Evolutionary conservation across 306 rosid species (phyloP), one percentile per base, ranked within the genome.

Genomic region (Acacia confusa): DNA sequence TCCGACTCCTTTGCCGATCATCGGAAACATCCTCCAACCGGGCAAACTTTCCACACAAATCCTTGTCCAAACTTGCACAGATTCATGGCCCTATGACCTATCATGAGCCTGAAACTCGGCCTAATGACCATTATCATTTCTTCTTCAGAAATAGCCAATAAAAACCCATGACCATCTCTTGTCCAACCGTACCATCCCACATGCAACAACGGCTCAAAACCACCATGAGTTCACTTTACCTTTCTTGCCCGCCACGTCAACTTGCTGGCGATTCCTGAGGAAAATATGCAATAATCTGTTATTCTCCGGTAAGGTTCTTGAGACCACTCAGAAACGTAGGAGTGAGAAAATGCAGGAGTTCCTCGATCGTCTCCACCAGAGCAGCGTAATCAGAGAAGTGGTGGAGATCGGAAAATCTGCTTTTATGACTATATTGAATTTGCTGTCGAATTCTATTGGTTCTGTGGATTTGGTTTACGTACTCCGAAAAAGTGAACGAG

Each of bases 1-100:
- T 1, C 89, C 88, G 1, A 68, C 61, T 53, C 88, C 83, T 12
- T 27, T 61, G 2, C 87, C 84, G 1, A 4, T 86, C 25, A 63
- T 88, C 9, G 92, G 90, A 6, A 88, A 88, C 85, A 79, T 88
- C 25, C 36, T 82, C 30, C 80, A 84, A 32, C 72, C 82, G 9
- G 88, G 85, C 0, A 58, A 76, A 24, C 82, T 71, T 71, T 19
- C 88, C 83, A 7, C 88, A 86, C 55, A 28, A 78, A 30, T 86
- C 88, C 22, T 24, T 86, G 3, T 44, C 88, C 43, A 69, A 52
- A 17, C 88, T 84, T 32, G 78, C 85, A 9, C 17, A 44, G 4
- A 40, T 68, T 68, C 73, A 68, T 4, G 73, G 50, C 45, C 71
- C 71, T 6, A 17, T 66, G 50, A 25, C 71, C 71, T 6, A 17